Conservation (phyloP, 108 stramenopile genomes). For the Cyclotella choctawhatcheeana region DNA sequence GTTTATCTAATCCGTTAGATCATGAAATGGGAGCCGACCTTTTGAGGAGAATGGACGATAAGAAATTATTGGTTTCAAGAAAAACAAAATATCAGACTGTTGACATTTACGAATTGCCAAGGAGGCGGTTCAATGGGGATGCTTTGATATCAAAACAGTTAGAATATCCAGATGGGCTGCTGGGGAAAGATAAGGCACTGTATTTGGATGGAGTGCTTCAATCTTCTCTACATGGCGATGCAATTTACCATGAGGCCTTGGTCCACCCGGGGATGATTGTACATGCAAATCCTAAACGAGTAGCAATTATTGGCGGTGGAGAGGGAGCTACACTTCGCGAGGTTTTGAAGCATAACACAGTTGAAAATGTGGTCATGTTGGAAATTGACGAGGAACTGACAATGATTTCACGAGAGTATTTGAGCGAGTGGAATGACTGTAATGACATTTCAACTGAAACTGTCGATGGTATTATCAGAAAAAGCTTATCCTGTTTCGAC, state of each 20-base stretch:
- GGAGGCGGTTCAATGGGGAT: conserved; percentile 1
- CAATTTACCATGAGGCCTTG: conserved; percentile 90
- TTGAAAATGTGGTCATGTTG: conserved; percentile 73
- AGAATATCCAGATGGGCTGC: conserved; percentile 11
- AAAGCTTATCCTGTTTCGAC: conserved; percentile 59
- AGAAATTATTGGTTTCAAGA: not conserved
- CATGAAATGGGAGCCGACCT: conserved; percentile 16
- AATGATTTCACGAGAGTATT: conserved; percentile 48
- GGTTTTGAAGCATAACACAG: conserved; percentile 86
- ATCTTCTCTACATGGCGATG: conserved; percentile 67
- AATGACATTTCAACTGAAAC: conserved; percentile 53
- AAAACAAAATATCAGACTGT: conserved; percentile 34
- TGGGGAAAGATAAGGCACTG: conserved; percentile 56
- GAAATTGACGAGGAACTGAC: conserved; percentile 83
- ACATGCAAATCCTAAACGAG: conserved; percentile 81
- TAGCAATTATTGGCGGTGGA: conserved; percentile 93
- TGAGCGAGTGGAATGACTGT: conserved; percentile 79
- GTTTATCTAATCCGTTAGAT: conserved; percentile 3
- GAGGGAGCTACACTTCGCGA: conserved; percentile 95
- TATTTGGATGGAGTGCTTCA: conserved; percentile 78
- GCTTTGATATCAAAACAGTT: not conserved
- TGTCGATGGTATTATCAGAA: conserved; percentile 34
- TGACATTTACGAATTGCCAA: conserved; percentile 27
- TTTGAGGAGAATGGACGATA: not conserved
- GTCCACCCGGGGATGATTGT: conserved; percentile 95